Conservation (phyloP, 495 filamentous ascomycete genomes). For the Chaetomium tenue region DNA sequence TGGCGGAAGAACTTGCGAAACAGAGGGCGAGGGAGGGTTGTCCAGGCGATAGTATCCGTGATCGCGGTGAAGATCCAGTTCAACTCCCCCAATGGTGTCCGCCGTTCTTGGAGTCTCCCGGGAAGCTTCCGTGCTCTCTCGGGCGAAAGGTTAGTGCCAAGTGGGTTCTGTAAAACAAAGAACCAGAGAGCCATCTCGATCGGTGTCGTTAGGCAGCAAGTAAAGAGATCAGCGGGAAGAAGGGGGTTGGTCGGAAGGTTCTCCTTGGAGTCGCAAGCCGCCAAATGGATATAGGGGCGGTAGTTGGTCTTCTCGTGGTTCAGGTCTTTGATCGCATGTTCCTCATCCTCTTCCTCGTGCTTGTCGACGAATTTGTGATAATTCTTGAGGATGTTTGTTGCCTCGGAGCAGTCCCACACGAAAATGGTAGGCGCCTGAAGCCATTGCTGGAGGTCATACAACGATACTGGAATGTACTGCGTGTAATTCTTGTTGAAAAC, state of each 20-base stretch:
- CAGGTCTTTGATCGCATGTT: constrained; percentile 68
- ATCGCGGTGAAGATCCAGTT: constrained; percentile 99
- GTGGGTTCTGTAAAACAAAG: constrained; percentile 88
- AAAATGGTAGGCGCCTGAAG: constrained; percentile 92
- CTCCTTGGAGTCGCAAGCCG: constrained; percentile 84
- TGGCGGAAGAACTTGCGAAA: constrained; percentile 97
- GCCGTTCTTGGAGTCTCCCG: constrained; percentile 83
- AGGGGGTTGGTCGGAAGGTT: constrained; percentile 95
- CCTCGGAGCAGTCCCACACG: constrained; percentile 96
- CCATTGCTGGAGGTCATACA: constrained; percentile 96
- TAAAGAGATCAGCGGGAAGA: constrained; percentile 93
- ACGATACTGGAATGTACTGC: constrained; percentile 94
- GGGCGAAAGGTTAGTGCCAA: constrained; percentile 69
- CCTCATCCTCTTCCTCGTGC: constrained; percentile 80
- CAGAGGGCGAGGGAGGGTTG: constrained; percentile 77
- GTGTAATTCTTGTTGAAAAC: constrained; percentile 99
- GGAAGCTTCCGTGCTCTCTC: constrained; percentile 80
- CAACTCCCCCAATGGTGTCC: constrained; percentile 91
- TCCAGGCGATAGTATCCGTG: constrained; percentile 99
- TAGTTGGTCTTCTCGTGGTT: constrained; percentile 65
- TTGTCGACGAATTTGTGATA: constrained; percentile 93
- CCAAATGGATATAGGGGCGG: constrained; percentile 79
- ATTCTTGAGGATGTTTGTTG: constrained; percentile 90
- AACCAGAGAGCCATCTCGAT: constrained; percentile 96
- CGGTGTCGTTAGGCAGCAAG: constrained; percentile 90